Evolutionary conservation across 768 basidiomycete genomes (phyloP).

Genomic region (Pisolithus albus): DNA sequence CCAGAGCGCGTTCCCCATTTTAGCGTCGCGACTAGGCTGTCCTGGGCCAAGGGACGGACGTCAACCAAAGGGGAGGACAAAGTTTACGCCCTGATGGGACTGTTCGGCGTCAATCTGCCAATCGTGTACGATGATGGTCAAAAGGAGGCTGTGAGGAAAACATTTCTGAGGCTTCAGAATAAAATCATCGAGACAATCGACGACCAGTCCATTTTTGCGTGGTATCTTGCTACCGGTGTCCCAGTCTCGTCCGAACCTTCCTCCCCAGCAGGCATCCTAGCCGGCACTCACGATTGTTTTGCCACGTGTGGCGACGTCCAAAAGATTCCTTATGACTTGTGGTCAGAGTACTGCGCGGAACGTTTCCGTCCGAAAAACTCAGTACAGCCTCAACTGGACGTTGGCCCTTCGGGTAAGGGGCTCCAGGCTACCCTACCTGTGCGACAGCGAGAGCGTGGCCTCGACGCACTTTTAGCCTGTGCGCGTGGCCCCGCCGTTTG

Average conservation of each 20-base stretch:
- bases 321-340: neutral
- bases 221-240: neutral
- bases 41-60: constrained; percentile 12
- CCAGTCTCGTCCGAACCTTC: neutral
- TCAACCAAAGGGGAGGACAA: constrained; percentile 13
- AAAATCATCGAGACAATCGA: constrained; percentile 5
- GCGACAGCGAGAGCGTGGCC: no score
- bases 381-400: no score
- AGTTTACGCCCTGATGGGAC: constrained; percentile 11
- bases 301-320: neutral
- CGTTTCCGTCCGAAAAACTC: neutral
- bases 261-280: neutral
- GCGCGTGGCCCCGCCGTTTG: no score
- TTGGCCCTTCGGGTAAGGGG: no score
- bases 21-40: constrained; percentile 4
- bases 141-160: neutral
- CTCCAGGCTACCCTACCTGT: no score
- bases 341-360: neutral
- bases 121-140: constrained; percentile 15
- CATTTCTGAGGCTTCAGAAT: constrained; percentile 9
- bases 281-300: neutral
- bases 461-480: no score
- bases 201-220: constrained; percentile 9
- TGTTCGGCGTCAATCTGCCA: constrained; percentile 11
- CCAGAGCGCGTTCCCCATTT: neutral